Base-by-base conservation (phyloP, 768 basidiomycete species). In the Thelephora ganbajun region DNA sequence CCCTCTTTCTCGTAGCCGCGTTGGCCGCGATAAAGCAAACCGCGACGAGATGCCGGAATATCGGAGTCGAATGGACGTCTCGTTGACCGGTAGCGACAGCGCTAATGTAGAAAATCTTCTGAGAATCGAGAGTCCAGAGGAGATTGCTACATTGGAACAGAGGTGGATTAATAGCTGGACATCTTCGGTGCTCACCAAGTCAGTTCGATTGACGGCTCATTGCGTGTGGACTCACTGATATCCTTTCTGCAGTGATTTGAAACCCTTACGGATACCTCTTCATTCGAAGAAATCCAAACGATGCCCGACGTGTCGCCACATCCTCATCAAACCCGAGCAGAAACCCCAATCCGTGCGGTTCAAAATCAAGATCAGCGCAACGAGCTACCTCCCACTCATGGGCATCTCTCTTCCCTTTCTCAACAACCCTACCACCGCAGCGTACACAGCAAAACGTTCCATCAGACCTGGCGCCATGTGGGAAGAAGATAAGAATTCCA, bases 261-360 rank as follows among this genome's bases (percentile, higher is more conserved):
- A 77, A 59, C 96, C 96, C 0, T 70, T 88, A 42, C 84, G 96
- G 30, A 88, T 97, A 55, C 92, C 90, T 0, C 71, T 99, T 0
- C 89, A 86, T 54, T 87, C 91, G 0, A 98, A 97, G 63, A 79
- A 85, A 46, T 91, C 92, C 2, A 98, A 98, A 65, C 88, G 96
- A 3, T 99, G 96, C 66, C 83, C 91, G 12, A 74, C 72, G 2
- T 99, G 96, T 61, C 81, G 87, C 14, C 94, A 98, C 63, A 96
- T 98, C 55, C 76, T 99, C 52, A 96, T 97, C 65, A 96, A 97
- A 61, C 96, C 96, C 3, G 96, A 99, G 61, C 86, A 93, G 59
- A 99, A 99, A 60, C 84, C 92, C 0, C 89, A 91, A 55, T 91
- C 88, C 14, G 83, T 87, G 34, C 79, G 90, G 14, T 97, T 83